Evolutionary conservation across 2,329 filamentous ascomycete species (phyloP).

Genomic region (Epichloe sylvatica): DNA sequence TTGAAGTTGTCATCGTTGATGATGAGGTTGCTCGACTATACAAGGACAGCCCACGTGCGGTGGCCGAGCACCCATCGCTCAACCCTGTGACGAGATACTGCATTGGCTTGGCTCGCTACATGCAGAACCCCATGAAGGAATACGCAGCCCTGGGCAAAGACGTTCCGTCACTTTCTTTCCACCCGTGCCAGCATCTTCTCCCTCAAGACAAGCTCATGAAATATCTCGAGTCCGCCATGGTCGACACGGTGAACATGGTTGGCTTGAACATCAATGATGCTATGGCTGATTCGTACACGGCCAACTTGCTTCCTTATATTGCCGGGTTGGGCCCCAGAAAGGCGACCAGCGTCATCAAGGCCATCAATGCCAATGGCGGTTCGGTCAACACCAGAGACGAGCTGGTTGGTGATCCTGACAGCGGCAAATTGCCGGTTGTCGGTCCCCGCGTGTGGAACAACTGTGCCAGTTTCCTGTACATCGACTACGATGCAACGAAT

Average conservation of each 20-base stretch:
- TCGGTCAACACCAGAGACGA: constrained; percentile 73
- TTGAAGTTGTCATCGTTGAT: constrained; percentile 86
- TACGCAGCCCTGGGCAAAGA: constrained; percentile 88
- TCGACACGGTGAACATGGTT: constrained; percentile 95
- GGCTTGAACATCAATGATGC: constrained; percentile 94
- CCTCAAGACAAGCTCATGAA: constrained; percentile 76
- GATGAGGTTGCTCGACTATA: constrained; percentile 96
- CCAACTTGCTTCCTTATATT: constrained; percentile 79
- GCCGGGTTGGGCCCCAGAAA: constrained; percentile 87
- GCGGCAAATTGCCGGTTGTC: constrained; percentile 63
- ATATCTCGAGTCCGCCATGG: constrained; percentile 87
- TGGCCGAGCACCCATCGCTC: constrained; percentile 67
- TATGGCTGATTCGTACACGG: constrained; percentile 64
- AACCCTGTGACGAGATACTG: constrained; percentile 75
- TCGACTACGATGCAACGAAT: constrained; percentile 74
- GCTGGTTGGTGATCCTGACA: constrained; percentile 75
- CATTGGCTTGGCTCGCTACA: constrained; percentile 73
- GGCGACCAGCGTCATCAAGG: constrained; percentile 57
- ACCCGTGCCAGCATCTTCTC: constrained; percentile 77
- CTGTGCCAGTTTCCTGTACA: constrained; percentile 86
- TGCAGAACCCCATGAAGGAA: constrained; percentile 93
- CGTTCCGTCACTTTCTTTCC: constrained; percentile 73
- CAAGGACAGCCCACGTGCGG: constrained; percentile 72
- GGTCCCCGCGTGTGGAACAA: constrained; percentile 91
- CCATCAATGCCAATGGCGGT: constrained; percentile 83